These are phyloP conservation scores for Caloboletus inedulis DNA, from an alignment of 1,284 basidiomycete genomes.

Conservation along the genomic window DNA sequence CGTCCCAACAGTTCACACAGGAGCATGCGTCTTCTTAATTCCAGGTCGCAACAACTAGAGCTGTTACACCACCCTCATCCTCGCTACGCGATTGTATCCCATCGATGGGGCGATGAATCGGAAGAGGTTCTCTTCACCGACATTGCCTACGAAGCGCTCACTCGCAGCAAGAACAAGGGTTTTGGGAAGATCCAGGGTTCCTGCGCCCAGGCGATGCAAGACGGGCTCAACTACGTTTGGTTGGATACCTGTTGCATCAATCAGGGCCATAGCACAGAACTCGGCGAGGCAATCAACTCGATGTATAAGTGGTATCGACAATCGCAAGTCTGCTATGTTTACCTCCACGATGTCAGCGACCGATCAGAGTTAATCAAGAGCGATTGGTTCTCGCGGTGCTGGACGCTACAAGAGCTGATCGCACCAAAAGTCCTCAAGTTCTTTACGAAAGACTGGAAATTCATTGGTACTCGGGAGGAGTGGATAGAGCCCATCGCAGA, in stretches of 20 bases:
- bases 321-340: constrained; percentile 26
- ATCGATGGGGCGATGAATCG: constrained; percentile 17
- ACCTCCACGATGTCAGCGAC: constrained; percentile 26
- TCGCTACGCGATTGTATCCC: constrained; percentile 29
- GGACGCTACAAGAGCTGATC: constrained; percentile 31
- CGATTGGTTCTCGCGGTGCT: constrained; percentile 31
- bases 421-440: constrained; percentile 27
- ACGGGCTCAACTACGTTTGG: constrained; percentile 24
- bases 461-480: constrained; percentile 20
- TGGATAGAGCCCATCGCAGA: constrained; percentile 13
- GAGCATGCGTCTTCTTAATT: constrained; percentile 43
- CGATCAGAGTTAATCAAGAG: constrained; percentile 17
- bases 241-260: constrained; percentile 33
- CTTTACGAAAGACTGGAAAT: constrained; percentile 23
- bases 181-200: constrained; percentile 22
- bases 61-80: constrained; percentile 5
- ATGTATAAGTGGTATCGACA: constrained; percentile 31
- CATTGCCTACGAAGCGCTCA: constrained; percentile 13
- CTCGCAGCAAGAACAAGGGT: constrained; percentile 18
- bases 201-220: constrained; percentile 16
- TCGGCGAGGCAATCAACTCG: constrained; percentile 27
- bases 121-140: constrained; percentile 29
- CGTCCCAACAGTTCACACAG: constrained; percentile 5
- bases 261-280: constrained; percentile 20
- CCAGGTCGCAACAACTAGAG: constrained; percentile 18